phyloP scores from a whole-genome alignment of 441 rosid genomes.

The Adansonia gregorii region DNA sequence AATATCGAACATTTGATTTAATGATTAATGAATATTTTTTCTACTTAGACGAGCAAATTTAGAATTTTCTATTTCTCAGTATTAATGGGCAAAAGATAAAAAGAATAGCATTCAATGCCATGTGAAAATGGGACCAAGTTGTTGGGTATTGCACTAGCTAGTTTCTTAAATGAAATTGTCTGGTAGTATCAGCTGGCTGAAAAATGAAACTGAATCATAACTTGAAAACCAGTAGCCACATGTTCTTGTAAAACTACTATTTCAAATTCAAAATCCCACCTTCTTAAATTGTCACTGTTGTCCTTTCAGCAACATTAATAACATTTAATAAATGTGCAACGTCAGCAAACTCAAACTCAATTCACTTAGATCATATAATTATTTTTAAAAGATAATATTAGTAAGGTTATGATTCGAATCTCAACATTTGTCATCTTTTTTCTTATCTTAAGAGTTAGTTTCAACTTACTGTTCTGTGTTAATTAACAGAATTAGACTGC shows the following conservation, averaged over 20 bases:
- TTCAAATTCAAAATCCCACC: background rate
- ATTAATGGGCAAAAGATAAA: too few species aligned
- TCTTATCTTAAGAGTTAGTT: too few species aligned
- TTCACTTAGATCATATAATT: too few species aligned
- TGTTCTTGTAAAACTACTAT: background rate
- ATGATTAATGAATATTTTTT: too few species aligned
- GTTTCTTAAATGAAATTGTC: background rate
- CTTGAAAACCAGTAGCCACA: background rate
- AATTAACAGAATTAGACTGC: background rate
- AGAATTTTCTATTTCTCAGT: too few species aligned
- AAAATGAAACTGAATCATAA: background rate
- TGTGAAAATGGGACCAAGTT: background rate
- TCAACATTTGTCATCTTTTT: background rate
- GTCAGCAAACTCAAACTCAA: too few species aligned
- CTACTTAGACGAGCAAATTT: too few species aligned
- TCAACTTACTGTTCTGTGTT: too few species aligned
- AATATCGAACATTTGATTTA: too few species aligned
- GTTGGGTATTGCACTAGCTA: background rate
- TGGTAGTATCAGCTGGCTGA: background rate
- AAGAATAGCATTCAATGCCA: conserved; percentile 7
- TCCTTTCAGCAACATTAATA: background rate
- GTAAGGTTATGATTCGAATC: too few species aligned
- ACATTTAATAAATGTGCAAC: background rate
- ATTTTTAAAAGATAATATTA: too few species aligned
- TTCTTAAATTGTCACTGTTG: background rate